Evolutionary conservation across 306 rosid species (phyloP).

Genomic region (Fragaria iinumae): DNA sequence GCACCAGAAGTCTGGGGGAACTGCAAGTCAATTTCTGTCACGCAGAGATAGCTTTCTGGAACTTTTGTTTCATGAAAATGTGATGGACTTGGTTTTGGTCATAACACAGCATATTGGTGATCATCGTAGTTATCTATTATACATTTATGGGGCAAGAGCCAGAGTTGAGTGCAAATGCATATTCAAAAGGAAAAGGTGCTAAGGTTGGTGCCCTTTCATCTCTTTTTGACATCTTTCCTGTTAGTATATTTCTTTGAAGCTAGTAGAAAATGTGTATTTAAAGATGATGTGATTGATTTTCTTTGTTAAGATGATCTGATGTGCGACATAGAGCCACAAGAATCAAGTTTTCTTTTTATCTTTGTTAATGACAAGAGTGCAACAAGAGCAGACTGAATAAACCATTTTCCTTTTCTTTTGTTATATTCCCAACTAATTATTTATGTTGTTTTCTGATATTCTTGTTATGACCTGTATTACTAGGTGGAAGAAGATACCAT

Average conservation of each 20-base stretch:
- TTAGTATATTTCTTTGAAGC: conserved; percentile 18
- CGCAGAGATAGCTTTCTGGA: conserved; percentile 78
- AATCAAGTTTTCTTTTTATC: background rate
- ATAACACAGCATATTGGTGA: conserved; percentile 66
- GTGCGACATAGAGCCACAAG: background rate
- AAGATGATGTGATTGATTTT: background rate
- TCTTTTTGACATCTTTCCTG: conserved; percentile 11
- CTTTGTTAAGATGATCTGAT: background rate
- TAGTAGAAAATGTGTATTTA: conserved; percentile 3
- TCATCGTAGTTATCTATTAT: conserved; percentile 58
- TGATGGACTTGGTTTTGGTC: conserved; percentile 78
- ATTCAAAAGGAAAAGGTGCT: conserved; percentile 38
- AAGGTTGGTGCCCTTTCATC: conserved; percentile 49
- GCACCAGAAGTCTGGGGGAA: conserved; percentile 73
- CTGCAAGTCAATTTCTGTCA: conserved; percentile 58
- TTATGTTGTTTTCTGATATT: conserved; percentile 4
- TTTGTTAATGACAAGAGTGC: background rate
- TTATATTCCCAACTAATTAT: background rate
- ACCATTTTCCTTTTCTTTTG: conserved; percentile 4
- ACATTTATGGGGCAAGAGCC: conserved; percentile 83
- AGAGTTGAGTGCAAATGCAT: conserved; percentile 58
- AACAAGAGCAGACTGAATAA: background rate
- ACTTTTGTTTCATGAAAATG: conserved; percentile 77
- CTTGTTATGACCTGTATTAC: conserved; percentile 10
- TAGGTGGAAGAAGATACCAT: conserved; percentile 54